Base-by-base conservation (phyloP, 225 moss, liverwort and hornwort species). In the Marchantia paleacea region DNA sequence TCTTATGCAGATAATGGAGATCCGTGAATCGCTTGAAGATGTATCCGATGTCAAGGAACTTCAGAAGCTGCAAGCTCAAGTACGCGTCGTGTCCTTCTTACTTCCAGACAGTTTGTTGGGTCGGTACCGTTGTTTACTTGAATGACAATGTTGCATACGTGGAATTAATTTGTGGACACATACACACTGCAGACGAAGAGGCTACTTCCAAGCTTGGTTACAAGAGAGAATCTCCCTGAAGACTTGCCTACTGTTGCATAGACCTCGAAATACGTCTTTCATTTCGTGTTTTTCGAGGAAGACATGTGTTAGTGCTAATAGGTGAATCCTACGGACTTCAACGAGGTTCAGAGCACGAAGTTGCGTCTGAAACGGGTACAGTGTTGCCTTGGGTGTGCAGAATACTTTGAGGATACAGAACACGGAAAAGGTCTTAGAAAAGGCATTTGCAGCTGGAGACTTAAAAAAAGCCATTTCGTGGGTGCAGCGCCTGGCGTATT, bases 1-100 rank as follows among this genome's bases (percentile, higher is more conserved):
- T 7, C 4, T 75, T 52, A 58, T 85, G 77, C 89, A 96, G 95
- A 91, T 95, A 25, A 95, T 99, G 95, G 95, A 94, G 85, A 84
- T 92, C 24, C 89, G 97, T 68, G 95, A 95, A 85, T 89, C 89
- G 68, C 84, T 97, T 62, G 92, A 92, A 76, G 88, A 87, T 13
- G 85, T 86, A 75, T 86, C 80, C 50, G 92, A 88, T 80, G 50
- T 84, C 48, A 54, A 75, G 30, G 84, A 84, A 61, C 93, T 99
- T 75, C 77, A 84, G 58, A 81, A 90, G 70, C 85, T 92, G 0
- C 87, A 89, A 81, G 89, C 91, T 54, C 84, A 86, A 58, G 96
- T 96, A 84, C 19, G 67, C 12, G 16, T 24, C 51, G 8, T 73
- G 0, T 53, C 55, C 58, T 78, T 58, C 12, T 70, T 24, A 39